These are phyloP conservation scores for Hanseniaspora clermontiae DNA, from an alignment of 805 yeast genomes.

Conservation along the genomic window DNA sequence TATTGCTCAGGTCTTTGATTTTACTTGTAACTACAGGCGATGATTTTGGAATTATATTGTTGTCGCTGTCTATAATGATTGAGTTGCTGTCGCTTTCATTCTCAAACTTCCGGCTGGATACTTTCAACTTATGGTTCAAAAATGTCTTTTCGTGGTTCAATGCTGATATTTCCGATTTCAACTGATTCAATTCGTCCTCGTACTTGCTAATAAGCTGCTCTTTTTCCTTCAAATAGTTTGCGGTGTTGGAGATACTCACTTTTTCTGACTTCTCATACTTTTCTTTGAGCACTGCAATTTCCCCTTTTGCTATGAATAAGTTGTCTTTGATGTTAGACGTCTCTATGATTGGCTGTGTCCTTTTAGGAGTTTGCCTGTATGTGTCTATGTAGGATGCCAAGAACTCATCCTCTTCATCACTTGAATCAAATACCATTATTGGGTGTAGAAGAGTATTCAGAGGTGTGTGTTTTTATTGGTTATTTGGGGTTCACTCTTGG, in stretches of 20 bases:
- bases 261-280: conserved; percentile 40
- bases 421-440: not conserved
- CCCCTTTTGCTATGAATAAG: conserved; percentile 57
- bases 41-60: not conserved
- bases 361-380: conserved; percentile 18
- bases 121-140: conserved; percentile 20
- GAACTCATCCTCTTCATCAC: conserved; percentile 17
- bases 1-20: not conserved
- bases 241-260: conserved; percentile 31
- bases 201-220: conserved; percentile 22
- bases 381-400: conserved; percentile 38
- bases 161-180: conserved; percentile 33
- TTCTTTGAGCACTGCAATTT: conserved; percentile 62
- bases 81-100: not conserved
- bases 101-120: not conserved
- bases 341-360: not conserved
- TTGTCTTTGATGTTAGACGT: conserved; percentile 20
- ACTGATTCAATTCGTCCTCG: conserved; percentile 29
- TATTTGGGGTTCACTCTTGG: no score
- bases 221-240: conserved; percentile 21
- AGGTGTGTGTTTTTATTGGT: no score
- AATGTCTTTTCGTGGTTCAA: conserved; percentile 47
- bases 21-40: not conserved
- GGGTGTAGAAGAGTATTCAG: no score
- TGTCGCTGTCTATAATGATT: not conserved